Evolutionary conservation across 1,284 basidiomycete species (phyloP).

Genomic region (Apiotrichum gracile): DNA sequence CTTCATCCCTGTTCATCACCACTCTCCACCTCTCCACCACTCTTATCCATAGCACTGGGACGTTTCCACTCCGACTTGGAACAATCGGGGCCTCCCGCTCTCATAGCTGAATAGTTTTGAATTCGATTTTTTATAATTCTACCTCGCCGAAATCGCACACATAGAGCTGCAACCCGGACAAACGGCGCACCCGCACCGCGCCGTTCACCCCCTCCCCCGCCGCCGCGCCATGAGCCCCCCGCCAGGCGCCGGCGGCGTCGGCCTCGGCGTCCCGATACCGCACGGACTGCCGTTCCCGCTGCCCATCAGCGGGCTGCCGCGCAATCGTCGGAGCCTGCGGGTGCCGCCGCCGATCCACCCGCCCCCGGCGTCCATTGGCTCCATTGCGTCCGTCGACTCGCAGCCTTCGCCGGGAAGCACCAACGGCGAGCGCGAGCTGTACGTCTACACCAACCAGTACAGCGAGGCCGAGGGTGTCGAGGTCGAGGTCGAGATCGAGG

Average conservation of each 20-base stretch:
- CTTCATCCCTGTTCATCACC: background rate
- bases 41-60: background rate
- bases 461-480: background rate
- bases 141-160: background rate
- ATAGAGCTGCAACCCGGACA: background rate
- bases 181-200: no score
- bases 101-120: no score
- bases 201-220: background rate
- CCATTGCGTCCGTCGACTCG: background rate
- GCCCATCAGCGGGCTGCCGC: background rate
- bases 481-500: slow-evolving; percentile 4
- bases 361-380: background rate
- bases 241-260: slow-evolving; percentile 16
- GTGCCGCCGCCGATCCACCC: background rate
- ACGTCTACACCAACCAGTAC: no score
- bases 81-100: no score
- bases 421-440: background rate
- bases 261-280: background rate
- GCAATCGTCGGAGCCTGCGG: background rate
- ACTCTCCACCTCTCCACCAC: background rate
- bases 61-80: no score
- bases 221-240: slow-evolving; percentile 16
- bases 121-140: no score
- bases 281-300: background rate
- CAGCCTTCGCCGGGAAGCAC: slow-evolving; percentile 1